Base-by-base conservation (phyloP, 1,139 yeast genomes). In the Yarrowia galli region DNA sequence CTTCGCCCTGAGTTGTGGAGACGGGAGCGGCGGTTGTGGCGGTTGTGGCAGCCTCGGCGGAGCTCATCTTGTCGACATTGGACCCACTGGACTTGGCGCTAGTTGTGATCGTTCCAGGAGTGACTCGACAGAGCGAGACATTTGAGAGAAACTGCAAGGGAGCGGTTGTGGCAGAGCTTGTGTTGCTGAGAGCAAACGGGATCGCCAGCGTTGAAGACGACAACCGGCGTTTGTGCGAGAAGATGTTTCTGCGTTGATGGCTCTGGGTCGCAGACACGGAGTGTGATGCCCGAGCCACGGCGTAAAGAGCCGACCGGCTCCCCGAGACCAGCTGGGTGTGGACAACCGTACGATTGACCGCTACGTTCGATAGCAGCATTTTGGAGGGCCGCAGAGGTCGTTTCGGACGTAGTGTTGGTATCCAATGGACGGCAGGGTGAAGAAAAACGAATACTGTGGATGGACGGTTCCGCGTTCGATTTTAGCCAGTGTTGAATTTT, bases 311-410 rank as follows among this genome's bases (percentile, higher is more conserved):
- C 15, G 63, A 56, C 48, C 63, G 63, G 38, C 63, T 56, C 18
- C 48, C 48, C 20, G 46, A 38, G 25, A 58, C 51, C 18, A 58
- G 64, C 46, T 42, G 64, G 28, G 51, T 28, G 32, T 42, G 64
- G 38, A 28, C 63, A 15, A 32, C 42, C 42, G 64, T 20, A 40
- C 64, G 64, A 32, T 58, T 58, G 64, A 43, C 64, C 64, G 48
- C 64, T 20, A 58, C 51, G 51, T 58, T 58, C 22, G 64, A 58
- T 18, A 58, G 64, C 64, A 58, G 64, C 64, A 58, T 58, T 42
- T 48, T 48, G 36, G 53, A 48, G 38, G 51, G 53, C 63, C 48
- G 63, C 63, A 22, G 25, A 25, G 48, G 63, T 56, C 63, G 36
- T 13, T 22, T 56, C 56, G 56, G 10, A 49, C 56, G 40, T 12